Evolutionary conservation across 805 yeast genomes (phyloP).

Genomic region (Wickerhamiella lipophila): DNA sequence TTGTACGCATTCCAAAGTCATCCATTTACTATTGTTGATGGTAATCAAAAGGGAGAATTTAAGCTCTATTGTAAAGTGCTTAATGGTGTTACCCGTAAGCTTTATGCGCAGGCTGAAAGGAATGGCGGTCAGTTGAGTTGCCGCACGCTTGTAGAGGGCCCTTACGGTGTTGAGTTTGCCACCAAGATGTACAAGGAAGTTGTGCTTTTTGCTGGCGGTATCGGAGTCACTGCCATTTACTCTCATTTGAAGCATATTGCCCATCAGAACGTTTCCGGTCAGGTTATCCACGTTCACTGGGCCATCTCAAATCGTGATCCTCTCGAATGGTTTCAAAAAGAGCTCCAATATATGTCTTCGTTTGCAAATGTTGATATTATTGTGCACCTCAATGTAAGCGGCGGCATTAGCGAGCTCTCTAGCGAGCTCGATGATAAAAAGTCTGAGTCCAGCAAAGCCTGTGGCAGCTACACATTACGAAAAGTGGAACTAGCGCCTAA

Average conservation of each 20-base stretch:
- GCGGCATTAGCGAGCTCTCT: background rate
- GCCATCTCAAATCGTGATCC: constrained; percentile 41
- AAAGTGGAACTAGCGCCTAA: constrained; percentile 27
- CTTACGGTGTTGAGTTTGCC: constrained; percentile 39
- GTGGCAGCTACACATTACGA: background rate
- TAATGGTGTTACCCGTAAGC: constrained; percentile 39
- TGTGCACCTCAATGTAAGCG: constrained; percentile 11
- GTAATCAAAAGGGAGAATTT: constrained; percentile 15
- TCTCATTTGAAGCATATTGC: constrained; percentile 32
- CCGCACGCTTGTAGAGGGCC: constrained; percentile 44
- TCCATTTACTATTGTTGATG: constrained; percentile 41
- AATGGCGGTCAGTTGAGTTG: constrained; percentile 25
- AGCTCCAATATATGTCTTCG: constrained; percentile 28
- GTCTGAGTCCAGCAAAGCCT: background rate
- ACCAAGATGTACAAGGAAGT: constrained; percentile 31
- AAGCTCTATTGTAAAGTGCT: constrained; percentile 26
- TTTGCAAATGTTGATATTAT: constrained; percentile 13
- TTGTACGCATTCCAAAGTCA: constrained; percentile 53
- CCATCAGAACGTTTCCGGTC: constrained; percentile 15
- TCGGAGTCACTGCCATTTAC: constrained; percentile 45
- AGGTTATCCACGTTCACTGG: constrained; percentile 42
- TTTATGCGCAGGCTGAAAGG: constrained; percentile 29
- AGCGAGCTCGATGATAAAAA: background rate
- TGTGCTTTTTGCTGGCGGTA: constrained; percentile 43
- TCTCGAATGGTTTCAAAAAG: constrained; percentile 37